Evolutionary conservation across 768 basidiomycete species (phyloP).

Genomic region (Antrodiella citrinella): DNA sequence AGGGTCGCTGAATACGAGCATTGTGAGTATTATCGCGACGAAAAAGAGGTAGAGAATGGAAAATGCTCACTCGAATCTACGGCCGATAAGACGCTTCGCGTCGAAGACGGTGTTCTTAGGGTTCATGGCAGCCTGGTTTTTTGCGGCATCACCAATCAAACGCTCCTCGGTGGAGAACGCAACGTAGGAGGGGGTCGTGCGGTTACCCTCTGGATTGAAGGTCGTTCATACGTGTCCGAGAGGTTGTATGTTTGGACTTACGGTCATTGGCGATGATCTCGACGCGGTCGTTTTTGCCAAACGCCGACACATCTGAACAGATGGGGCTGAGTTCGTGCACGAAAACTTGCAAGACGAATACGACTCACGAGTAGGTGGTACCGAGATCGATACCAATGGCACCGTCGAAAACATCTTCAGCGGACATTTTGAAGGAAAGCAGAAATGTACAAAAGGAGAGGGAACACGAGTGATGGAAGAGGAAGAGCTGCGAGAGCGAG

Average conservation of each 20-base stretch:
- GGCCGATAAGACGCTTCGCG: constrained; percentile 97
- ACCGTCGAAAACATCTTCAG: constrained; percentile 87
- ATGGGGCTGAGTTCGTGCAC: constrained; percentile 11
- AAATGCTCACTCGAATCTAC: constrained; percentile 86
- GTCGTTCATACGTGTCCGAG: constrained; percentile 1
- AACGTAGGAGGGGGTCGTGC: constrained; percentile 98
- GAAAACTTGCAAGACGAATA: background rate
- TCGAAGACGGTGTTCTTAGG: constrained; percentile 98
- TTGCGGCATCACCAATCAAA: constrained; percentile 97
- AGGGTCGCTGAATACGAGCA: constrained; percentile 53
- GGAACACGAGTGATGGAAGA: constrained; percentile 19
- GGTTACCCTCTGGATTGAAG: constrained; percentile 75
- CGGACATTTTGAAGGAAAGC: constrained; percentile 38
- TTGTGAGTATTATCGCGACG: constrained; percentile 6
- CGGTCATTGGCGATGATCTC: constrained; percentile 75
- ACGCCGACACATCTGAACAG: constrained; percentile 75
- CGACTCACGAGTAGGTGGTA: constrained; percentile 88
- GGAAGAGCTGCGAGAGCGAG: constrained; percentile 21
- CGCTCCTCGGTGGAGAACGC: constrained; percentile 96
- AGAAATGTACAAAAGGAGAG: constrained; percentile 16
- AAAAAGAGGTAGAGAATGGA: background rate
- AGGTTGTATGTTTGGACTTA: constrained; percentile 31
- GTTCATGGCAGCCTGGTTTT: constrained; percentile 99
- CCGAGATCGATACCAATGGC: constrained; percentile 97
- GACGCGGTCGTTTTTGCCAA: constrained; percentile 1